Base-by-base conservation (phyloP, 1,284 basidiomycete species). In the Fomitiporia mediterranea region DNA sequence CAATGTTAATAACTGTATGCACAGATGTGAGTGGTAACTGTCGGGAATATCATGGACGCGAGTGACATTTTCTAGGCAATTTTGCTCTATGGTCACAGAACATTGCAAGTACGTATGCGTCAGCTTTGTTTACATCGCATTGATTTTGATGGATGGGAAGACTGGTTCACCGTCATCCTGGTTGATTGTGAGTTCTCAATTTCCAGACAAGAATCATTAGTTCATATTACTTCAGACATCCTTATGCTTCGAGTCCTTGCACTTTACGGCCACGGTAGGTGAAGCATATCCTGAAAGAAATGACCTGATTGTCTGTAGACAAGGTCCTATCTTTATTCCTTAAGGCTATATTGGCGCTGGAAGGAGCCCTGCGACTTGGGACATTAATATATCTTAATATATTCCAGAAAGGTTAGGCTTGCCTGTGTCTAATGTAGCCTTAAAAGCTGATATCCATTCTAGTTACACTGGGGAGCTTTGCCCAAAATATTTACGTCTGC, bases 201-300 rank as follows among this genome's bases (percentile, higher is more conserved):
- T n/a, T 21, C 2, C 13, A 9, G 4, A 23, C 7, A 9, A 25
- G 8, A 23, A 32, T 19, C 4, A 11, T 11, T 6, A 48, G 17
- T 35, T 4, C 9, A 9, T 35, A 19, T 5, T 9, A 35, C 32
- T 50, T 2, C 13, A 40, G 21, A 39, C 15, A 51, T 51, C n/a
- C 35, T 51, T 8, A 51, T 51, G 50, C 8, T 51, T 15, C 50
- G 32, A 4, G 34, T 37, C 1, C 37, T 51, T 27, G 37, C 50
- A 25, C 50, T 51, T 4, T 51, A 19, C 9, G n/a, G 11, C 15
- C 35, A 51, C 25, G 35, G 50, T 51, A 27, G 21, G 50, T 3
- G 6, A 15, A 49, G 9, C 19, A 25, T 9, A 40, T 15, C 15
- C 19, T 40, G 15, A 7, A n/a, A 8, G 2, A 3, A 44, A 44